These are phyloP conservation scores for Lentinula lateritia DNA, from an alignment of 768 basidiomycete genomes.

Conservation along the genomic window DNA sequence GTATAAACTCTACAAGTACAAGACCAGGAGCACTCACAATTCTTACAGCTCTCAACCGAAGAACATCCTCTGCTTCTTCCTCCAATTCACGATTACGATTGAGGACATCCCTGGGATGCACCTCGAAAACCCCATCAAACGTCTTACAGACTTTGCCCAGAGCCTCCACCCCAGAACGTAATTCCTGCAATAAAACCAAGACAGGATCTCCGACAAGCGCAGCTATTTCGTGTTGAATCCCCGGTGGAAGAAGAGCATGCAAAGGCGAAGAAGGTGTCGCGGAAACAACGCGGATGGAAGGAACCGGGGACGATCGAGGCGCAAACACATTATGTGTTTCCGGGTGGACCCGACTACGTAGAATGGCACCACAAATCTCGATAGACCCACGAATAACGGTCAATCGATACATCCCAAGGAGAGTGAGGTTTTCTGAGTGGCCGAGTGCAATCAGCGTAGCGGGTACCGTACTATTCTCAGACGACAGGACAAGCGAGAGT, in stretches of 20 bases:
- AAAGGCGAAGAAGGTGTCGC: slow-evolving; percentile 8
- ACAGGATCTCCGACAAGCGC: slow-evolving; percentile 18
- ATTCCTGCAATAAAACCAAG: slow-evolving; percentile 52
- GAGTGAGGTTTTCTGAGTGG: slow-evolving; percentile 46
- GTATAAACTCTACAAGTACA: too few relatives aligned
- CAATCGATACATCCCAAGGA: slow-evolving; percentile 65
- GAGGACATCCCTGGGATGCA: slow-evolving; percentile 32
- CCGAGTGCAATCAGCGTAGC: slow-evolving; percentile 39
- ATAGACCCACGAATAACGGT: slow-evolving; percentile 60
- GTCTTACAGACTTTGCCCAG: slow-evolving; percentile 57
- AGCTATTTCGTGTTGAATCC: slow-evolving; percentile 8
- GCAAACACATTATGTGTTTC: slow-evolving; percentile 57
- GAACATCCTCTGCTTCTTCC: slow-evolving; percentile 16
- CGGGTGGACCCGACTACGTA: slow-evolving; percentile 30
- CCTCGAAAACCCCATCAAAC: slow-evolving; percentile 60
- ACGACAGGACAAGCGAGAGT: slow-evolving; percentile 19
- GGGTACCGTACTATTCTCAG: neutral
- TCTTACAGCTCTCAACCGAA: slow-evolving; percentile 44
- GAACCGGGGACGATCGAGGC: slow-evolving; percentile 75
- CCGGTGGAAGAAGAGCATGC: slow-evolving; percentile 8
- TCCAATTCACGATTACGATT: slow-evolving; percentile 10
- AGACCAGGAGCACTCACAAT: slow-evolving; percentile 29
- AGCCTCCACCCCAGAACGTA: slow-evolving; percentile 58
- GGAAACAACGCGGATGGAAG: slow-evolving; percentile 30
- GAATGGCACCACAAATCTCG: slow-evolving; percentile 47